These are phyloP conservation scores for Fomitopsis palustris DNA, from an alignment of 1,284 basidiomycete genomes.

Conservation along the genomic window DNA sequence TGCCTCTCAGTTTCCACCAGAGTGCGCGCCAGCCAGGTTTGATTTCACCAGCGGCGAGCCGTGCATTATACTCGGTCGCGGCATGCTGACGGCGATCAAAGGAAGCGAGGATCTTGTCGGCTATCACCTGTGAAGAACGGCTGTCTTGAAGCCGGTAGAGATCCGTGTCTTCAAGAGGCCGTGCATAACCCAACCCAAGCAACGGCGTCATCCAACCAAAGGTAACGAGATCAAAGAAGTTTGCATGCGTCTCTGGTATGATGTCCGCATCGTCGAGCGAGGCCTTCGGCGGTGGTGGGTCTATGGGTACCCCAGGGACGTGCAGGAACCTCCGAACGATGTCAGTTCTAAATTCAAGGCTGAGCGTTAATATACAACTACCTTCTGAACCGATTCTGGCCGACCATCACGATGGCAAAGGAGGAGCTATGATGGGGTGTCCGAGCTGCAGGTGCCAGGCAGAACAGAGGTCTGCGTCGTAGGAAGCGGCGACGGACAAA, in stretches of 20 bases:
- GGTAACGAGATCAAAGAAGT: constrained; percentile 47
- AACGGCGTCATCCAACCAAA: constrained; percentile 77
- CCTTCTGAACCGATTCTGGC: not conserved
- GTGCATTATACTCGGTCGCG: constrained; percentile 70
- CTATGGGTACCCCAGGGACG: constrained; percentile 20
- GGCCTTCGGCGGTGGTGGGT: constrained; percentile 42
- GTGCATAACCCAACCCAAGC: constrained; percentile 66
- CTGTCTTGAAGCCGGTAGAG: constrained; percentile 79
- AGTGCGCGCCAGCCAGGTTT: constrained; percentile 48
- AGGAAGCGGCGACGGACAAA: not conserved
- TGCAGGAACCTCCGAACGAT: constrained; percentile 11
- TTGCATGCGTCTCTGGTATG: constrained; percentile 51
- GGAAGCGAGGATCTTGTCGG: constrained; percentile 58
- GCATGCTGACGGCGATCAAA: constrained; percentile 59
- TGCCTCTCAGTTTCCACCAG: constrained; percentile 61
- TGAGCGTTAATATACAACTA: not conserved
- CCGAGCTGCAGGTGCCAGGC: not conserved
- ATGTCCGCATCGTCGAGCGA: constrained; percentile 51
- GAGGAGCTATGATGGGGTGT: not conserved
- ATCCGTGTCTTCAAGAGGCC: constrained; percentile 80
- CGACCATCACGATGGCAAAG: not conserved
- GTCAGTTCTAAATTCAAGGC: not conserved
- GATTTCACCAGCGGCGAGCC: constrained; percentile 62
- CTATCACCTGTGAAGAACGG: constrained; percentile 54
- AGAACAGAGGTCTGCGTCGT: not conserved